Evolutionary conservation across 192 early-diverging fungal species (phyloP).

Genomic region (Coemansia sp.): DNA sequence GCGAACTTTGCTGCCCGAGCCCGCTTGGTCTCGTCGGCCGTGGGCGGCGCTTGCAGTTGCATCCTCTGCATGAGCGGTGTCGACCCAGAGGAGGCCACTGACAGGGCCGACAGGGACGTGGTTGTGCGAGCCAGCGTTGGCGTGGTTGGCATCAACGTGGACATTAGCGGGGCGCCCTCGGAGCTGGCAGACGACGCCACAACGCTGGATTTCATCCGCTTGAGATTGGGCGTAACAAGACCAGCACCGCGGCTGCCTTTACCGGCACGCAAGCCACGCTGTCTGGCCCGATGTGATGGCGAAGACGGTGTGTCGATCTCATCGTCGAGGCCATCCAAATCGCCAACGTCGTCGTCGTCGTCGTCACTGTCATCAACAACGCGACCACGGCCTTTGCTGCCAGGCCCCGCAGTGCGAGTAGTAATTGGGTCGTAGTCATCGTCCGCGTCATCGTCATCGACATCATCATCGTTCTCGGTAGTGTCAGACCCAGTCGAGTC

Average conservation of each 20-base stretch:
- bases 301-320: neutral
- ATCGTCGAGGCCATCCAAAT: conserved; percentile 8
- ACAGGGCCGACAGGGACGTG: conserved; percentile 23
- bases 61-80: conserved; percentile 16
- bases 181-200: conserved; percentile 21
- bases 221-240: conserved; percentile 8
- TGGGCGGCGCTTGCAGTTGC: conserved; percentile 17
- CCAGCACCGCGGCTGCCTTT: no score
- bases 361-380: conserved; percentile 41
- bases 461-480: neutral
- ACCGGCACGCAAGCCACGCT: neutral
- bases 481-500: neutral
- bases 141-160: neutral
- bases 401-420: neutral
- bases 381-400: conserved; percentile 15
- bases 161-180: conserved; percentile 21
- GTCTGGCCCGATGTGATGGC: neutral
- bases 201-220: conserved; percentile 10
- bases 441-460: conserved; percentile 24
- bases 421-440: conserved; percentile 25
- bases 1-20: conserved; percentile 75
- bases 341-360: conserved; percentile 12
- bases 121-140: conserved; percentile 12
- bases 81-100: conserved; percentile 18
- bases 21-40: conserved; percentile 37